These are phyloP conservation scores for Suillus placidus DNA, from an alignment of 768 basidiomycete species.

Conservation along the genomic window DNA sequence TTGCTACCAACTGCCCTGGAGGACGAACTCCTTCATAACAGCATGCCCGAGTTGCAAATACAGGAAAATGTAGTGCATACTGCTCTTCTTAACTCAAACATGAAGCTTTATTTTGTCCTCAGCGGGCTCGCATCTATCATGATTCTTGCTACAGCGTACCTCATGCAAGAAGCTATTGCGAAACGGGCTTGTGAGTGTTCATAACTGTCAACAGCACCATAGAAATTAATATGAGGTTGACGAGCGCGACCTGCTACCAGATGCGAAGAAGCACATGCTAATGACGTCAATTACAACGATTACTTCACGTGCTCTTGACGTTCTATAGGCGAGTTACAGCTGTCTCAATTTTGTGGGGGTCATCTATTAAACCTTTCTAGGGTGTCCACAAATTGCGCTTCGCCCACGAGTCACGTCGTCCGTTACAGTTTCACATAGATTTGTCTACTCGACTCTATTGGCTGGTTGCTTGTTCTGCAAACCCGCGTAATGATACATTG, in stretches of 20 bases:
- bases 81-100: not conserved
- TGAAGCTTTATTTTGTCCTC: not conserved
- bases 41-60: no score
- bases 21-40: no score
- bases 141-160: no score
- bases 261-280: not conserved
- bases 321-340: not conserved
- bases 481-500: not conserved
- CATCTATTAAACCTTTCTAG: not conserved
- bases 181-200: not conserved
- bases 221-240: not conserved
- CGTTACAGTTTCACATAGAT: not conserved
- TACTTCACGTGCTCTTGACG: not conserved
- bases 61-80: not conserved
- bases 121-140: not conserved
- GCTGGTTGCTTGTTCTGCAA: not conserved
- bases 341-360: not conserved
- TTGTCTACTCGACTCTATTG: not conserved
- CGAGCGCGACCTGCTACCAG: no score
- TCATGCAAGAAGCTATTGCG: not conserved
- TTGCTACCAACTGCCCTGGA: no score
- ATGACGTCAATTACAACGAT: not conserved
- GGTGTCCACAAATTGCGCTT: not conserved
- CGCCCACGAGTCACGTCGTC: not conserved
- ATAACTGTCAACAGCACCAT: not conserved